Evolutionary conservation across 495 filamentous ascomycete species (phyloP), one percentile per base, ranked within the genome.

Genomic region (Hypoxylon rickii): DNA sequence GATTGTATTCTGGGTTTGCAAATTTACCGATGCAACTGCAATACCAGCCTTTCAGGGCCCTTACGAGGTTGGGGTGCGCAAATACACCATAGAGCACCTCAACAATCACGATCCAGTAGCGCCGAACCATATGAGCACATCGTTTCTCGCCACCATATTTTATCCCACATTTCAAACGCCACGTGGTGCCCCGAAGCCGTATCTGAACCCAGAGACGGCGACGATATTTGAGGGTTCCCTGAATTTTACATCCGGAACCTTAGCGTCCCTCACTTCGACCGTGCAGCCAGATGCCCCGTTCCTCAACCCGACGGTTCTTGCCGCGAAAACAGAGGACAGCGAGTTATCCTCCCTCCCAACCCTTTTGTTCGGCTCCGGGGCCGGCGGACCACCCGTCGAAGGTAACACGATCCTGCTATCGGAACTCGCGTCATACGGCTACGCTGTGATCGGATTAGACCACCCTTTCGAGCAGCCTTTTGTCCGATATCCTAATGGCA

Each of bases 381-480:
- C 41, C 3, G 64, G 44, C 15, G 64, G 48, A 64, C 45, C 80
- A 1, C 61, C 64, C 0, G 51, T 55, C 13, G 47, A 57, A 16
- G 64, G 56, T 3, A 61, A 79, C 61, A 75, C 64, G 7, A 68
- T 68, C 40, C 40, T 77, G 18, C 66, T 72, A 26, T 69, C 75
- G 41, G 71, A 70, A 36, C 65, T 82, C 12, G 77, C 80, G 3
- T 80, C 77, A 38, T 51, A 70, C 13, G 80, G 79, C 20, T 79
- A 73, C 53, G 68, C 71, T 16, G 78, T 84, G 11, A 58, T 78
- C 2, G 68, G 73, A 10, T 45, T 83, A 20, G 81, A 84, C 46
- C 71, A 76, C 37, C 68, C 79, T 0, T 79, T 77, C 45, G 80
- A 82, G 48, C 65, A 74, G 15, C 40, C 54, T 7, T 66, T 80